phyloP scores from a whole-genome alignment of 2,329 filamentous ascomycete species.

The Coniochaeta sp. region DNA sequence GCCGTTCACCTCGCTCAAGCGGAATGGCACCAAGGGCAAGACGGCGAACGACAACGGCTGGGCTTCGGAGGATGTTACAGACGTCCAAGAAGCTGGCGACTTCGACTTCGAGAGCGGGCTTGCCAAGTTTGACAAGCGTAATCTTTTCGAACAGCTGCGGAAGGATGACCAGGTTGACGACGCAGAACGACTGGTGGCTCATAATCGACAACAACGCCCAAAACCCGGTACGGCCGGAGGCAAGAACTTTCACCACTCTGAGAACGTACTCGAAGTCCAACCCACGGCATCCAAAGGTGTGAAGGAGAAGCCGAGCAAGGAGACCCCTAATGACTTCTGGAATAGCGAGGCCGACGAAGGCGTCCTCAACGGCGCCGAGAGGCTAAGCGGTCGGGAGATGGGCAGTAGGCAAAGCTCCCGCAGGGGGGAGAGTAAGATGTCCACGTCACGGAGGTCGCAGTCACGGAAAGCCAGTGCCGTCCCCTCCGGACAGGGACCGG shows the following conservation, averaged over 20 bases:
- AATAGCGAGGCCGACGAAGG: slow-evolving; percentile 68
- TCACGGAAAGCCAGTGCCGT: slow-evolving; percentile 48
- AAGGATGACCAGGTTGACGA: slow-evolving; percentile 87
- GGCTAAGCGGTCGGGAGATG: slow-evolving; percentile 40
- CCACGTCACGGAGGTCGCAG: slow-evolving; percentile 40
- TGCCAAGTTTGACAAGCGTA: slow-evolving; percentile 90
- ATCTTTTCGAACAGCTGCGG: slow-evolving; percentile 85
- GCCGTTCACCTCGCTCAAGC: slow-evolving; percentile 55
- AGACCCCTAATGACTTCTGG: slow-evolving; percentile 50
- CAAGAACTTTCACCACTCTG: slow-evolving; percentile 85
- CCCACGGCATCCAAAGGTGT: slow-evolving; percentile 24
- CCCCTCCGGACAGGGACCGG: slow-evolving; percentile 30
- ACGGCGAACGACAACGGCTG: slow-evolving; percentile 64
- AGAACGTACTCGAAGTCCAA: slow-evolving; percentile 75
- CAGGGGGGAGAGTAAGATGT: slow-evolving; percentile 45
- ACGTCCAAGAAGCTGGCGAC: slow-evolving; percentile 86
- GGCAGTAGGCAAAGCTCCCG: slow-evolving; percentile 43
- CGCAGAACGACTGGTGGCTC: slow-evolving; percentile 80
- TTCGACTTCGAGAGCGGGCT: slow-evolving; percentile 89
- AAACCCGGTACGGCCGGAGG: slow-evolving; percentile 68
- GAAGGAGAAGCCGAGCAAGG: slow-evolving; percentile 19
- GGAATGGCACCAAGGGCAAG: slow-evolving; percentile 37
- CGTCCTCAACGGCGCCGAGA: slow-evolving; percentile 34
- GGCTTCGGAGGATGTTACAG: slow-evolving; percentile 93
- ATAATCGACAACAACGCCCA: slow-evolving; percentile 61